These are phyloP conservation scores for Wallacemonas sp. DNA, from an alignment of 208 protist species.

Conservation along the genomic window DNA sequence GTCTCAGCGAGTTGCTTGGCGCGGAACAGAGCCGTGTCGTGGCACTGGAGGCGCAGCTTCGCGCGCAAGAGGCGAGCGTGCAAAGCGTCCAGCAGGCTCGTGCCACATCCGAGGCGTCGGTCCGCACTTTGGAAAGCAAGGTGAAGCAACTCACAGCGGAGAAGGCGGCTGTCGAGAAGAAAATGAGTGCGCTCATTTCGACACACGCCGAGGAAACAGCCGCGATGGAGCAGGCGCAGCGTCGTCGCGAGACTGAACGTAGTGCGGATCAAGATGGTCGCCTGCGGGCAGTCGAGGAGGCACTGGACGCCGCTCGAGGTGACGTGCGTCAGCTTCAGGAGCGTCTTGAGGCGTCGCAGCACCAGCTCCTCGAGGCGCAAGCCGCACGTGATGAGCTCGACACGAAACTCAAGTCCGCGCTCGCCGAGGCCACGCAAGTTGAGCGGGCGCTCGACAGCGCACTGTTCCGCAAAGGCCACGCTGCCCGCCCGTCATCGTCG, in stretches of 20 bases:
- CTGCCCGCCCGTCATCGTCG: not conserved
- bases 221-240: not conserved
- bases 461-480: not conserved
- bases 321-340: not conserved
- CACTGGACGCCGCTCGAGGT: not conserved
- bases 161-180: not conserved
- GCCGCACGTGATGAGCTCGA: not conserved
- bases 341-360: not conserved
- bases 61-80: not conserved
- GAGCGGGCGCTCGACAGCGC: not conserved
- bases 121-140: not conserved
- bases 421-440: not conserved
- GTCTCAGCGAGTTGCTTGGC: not conserved
- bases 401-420: not conserved
- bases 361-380: not conserved
- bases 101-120: not conserved
- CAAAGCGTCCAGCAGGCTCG: not conserved
- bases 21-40: not conserved
- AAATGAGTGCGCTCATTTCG: not conserved
- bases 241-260: not conserved
- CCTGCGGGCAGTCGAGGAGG: not conserved
- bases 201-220: slow-evolving; percentile 1
- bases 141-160: slow-evolving; percentile 4
- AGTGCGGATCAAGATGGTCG: not conserved
- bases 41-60: slow-evolving; percentile 2